phyloP scores from a whole-genome alignment of 805 yeast species.

The Kurtzmaniella cleridarum region DNA sequence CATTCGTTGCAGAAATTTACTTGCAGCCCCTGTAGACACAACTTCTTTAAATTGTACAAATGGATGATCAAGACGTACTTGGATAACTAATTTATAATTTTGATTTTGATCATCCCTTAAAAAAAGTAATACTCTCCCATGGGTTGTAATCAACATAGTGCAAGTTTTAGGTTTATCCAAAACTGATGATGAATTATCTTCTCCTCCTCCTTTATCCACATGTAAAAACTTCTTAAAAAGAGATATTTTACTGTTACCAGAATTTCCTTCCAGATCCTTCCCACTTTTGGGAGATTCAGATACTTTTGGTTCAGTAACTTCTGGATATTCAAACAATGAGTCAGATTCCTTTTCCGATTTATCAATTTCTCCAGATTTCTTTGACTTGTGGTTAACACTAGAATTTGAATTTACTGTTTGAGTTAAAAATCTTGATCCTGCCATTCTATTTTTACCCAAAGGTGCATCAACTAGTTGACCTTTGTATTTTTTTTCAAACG shows the following conservation, averaged over 20 bases:
- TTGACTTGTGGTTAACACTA: slow-evolving; percentile 15
- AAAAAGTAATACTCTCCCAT: slow-evolving; percentile 59
- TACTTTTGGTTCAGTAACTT: slow-evolving; percentile 11
- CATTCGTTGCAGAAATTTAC: slow-evolving; percentile 20
- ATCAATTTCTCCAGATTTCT: slow-evolving; percentile 11
- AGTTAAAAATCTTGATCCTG: slow-evolving; percentile 24
- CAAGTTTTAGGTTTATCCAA: slow-evolving; percentile 41
- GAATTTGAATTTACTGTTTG: slow-evolving; percentile 34
- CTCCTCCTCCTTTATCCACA: slow-evolving; percentile 2
- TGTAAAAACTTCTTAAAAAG: slow-evolving; percentile 14
- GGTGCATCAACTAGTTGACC: slow-evolving; percentile 60
- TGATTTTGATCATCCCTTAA: slow-evolving; percentile 35
- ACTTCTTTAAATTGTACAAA: slow-evolving; percentile 58
- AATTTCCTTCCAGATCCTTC: background rate
- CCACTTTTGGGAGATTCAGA: slow-evolving; percentile 1
- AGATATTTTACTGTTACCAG: slow-evolving; percentile 6
- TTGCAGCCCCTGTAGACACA: slow-evolving; percentile 27
- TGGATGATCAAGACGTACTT: slow-evolving; percentile 48
- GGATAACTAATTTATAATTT: slow-evolving; percentile 44
- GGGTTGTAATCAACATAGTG: slow-evolving; percentile 52
- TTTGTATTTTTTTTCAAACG: slow-evolving; percentile 50
- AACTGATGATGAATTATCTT: slow-evolving; percentile 3
- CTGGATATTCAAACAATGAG: slow-evolving; percentile 55
- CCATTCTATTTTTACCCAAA: slow-evolving; percentile 30
- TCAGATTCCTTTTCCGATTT: slow-evolving; percentile 55